Conservation (phyloP, 1,139 yeast species). For the Geotrichum restrictum region DNA sequence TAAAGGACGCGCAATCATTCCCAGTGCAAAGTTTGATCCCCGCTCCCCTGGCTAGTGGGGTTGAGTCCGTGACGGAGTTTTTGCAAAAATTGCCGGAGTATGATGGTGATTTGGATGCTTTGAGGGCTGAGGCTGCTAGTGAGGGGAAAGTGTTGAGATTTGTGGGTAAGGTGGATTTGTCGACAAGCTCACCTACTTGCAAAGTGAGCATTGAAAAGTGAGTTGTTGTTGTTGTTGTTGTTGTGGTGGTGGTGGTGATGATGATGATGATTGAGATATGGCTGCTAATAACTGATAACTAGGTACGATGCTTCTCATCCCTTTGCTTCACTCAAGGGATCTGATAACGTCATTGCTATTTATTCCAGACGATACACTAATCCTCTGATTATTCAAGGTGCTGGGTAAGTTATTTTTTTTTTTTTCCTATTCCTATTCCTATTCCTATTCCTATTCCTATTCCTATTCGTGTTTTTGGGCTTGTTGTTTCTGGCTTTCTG, state of each 20-base stretch:
- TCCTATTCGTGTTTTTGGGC: too few relatives aligned
- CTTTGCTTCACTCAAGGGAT: conserved; percentile 90
- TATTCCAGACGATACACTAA: conserved; percentile 86
- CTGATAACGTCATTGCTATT: conserved; percentile 92
- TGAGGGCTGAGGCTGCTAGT: conserved; percentile 75
- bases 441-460: neutral
- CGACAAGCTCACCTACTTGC: conserved; percentile 49
- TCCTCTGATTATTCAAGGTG: conserved; percentile 95
- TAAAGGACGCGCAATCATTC: conserved; percentile 78
- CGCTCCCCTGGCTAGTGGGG: conserved; percentile 63
- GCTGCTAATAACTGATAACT: neutral
- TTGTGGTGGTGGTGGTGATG: too few relatives aligned
- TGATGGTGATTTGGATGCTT: conserved; percentile 71
- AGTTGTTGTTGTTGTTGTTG: too few relatives aligned
- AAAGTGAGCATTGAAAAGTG: conserved; percentile 86
- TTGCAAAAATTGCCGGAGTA: conserved; percentile 74
- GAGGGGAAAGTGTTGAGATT: conserved; percentile 87
- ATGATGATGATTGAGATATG: neutral
- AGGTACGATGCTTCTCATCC: conserved; percentile 73
- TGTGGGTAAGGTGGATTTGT: conserved; percentile 86
- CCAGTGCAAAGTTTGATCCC: conserved; percentile 94
- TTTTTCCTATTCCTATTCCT: neutral
- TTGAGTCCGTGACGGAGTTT: conserved; percentile 71
- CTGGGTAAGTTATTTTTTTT: conserved; percentile 48
- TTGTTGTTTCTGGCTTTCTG: too few relatives aligned